Conservation (phyloP, 208 protist genomes). For the Leishmania lainsoni region DNA sequence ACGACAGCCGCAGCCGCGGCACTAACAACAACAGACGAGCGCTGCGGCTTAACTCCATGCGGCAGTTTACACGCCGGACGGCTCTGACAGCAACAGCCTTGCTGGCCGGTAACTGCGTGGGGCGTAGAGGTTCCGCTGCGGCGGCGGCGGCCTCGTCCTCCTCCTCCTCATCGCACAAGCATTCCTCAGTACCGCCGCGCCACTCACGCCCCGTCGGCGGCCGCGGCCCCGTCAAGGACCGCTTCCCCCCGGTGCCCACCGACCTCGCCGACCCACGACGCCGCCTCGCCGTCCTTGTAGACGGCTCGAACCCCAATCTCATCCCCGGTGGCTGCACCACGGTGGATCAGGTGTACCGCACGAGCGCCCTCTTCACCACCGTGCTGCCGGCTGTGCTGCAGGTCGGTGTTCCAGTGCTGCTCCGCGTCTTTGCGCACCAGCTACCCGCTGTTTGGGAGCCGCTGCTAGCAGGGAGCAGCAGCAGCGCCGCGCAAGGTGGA, state of each 20-base stretch:
- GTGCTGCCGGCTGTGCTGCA: conserved; percentile 68
- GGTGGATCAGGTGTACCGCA: conserved; percentile 17
- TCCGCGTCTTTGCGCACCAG: conserved; percentile 78
- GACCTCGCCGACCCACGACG: conserved; percentile 74
- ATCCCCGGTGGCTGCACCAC: conserved; percentile 26
- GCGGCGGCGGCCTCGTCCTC: neutral
- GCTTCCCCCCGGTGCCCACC: conserved; percentile 58
- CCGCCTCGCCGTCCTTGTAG: conserved; percentile 77
- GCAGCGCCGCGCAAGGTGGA: neutral
- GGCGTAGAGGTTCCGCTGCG: neutral
- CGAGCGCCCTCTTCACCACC: conserved; percentile 48
- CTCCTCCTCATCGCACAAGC: neutral
- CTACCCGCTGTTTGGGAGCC: conserved; percentile 70
- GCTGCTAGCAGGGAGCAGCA: conserved; percentile 33
- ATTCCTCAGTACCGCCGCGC: neutral
- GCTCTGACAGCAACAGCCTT: neutral
- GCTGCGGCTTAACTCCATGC: neutral
- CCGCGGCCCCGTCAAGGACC: conserved; percentile 75
- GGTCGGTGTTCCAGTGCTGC: conserved; percentile 78
- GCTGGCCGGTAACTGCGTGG: neutral
- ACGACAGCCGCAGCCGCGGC: neutral
- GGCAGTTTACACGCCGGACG: neutral
- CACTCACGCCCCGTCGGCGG: neutral
- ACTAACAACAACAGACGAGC: neutral
- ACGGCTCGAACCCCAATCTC: conserved; percentile 64